A percentile compares a stretch with the other conserved stretches of the same genome.
phyloP scores from a whole-genome alignment of 225 moss, liverwort and hornwort genomes.

The Thuidium tamariscinum region DNA sequence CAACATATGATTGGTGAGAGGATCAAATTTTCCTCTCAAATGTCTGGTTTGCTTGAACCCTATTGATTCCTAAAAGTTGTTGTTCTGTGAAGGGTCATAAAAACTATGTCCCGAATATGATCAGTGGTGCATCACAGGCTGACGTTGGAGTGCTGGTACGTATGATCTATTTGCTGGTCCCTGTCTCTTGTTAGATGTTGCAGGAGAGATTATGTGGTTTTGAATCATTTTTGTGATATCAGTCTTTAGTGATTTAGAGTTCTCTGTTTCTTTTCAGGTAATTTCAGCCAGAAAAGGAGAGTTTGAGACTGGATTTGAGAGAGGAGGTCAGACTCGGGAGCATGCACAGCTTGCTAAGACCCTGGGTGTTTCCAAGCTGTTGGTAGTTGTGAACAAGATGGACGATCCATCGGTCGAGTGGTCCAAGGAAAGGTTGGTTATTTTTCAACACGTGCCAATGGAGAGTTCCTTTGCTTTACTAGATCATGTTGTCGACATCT shows the following conservation, averaged over 20 bases:
- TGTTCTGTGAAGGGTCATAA: conserved; percentile 58
- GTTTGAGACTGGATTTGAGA: conserved; percentile 89
- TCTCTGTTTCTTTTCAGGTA: conserved; percentile 23
- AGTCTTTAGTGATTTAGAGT: background rate
- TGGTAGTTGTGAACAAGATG: conserved; percentile 92
- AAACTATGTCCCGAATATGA: conserved; percentile 92
- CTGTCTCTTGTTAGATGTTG: background rate
- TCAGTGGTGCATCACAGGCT: conserved; percentile 83
- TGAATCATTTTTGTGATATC: background rate
- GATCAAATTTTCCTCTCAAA: background rate
- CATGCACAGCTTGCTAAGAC: conserved; percentile 91
- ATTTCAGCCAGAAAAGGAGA: conserved; percentile 82
- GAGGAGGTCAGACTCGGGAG: conserved; percentile 87
- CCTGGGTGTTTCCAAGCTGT: conserved; percentile 71
- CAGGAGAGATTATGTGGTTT: background rate
- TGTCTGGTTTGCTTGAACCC: background rate
- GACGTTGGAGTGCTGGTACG: conserved; percentile 83
- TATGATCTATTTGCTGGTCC: background rate
- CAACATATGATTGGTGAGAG: background rate
- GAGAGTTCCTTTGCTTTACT: background rate
- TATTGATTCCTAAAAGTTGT: background rate
- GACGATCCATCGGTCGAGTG: conserved; percentile 76
- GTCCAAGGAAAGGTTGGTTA: conserved; percentile 55
- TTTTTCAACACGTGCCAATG: background rate
- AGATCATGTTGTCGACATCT: background rate